phyloP scores from a whole-genome alignment of 1,284 basidiomycete genomes.

The Spongiforma sp. region DNA sequence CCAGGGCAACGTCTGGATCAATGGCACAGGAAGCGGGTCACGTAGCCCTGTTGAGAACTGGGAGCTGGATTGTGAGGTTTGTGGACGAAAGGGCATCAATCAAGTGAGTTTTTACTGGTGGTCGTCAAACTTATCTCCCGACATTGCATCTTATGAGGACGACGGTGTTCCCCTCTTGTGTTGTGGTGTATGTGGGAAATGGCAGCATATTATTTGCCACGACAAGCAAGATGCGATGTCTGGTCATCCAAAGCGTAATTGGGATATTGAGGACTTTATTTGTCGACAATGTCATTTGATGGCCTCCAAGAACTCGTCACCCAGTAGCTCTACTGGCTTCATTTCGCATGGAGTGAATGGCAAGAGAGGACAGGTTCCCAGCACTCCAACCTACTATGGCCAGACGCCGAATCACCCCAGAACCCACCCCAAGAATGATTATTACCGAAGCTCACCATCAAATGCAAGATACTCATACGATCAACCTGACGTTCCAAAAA shows the following conservation, averaged over 20 bases:
- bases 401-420: constrained; percentile 19
- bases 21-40: constrained; percentile 46
- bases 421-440: constrained; percentile 20
- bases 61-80: constrained; percentile 87
- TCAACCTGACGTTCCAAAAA: constrained; percentile 24
- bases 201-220: constrained; percentile 86
- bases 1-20: constrained; percentile 15
- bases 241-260: constrained; percentile 68
- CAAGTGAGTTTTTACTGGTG: constrained; percentile 48
- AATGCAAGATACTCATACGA: constrained; percentile 29
- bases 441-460: constrained; percentile 21
- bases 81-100: constrained; percentile 71
- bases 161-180: constrained; percentile 78
- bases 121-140: constrained; percentile 1
- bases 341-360: constrained; percentile 12
- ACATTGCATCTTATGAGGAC: constrained; percentile 52
- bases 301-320: constrained; percentile 16
- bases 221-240: constrained; percentile 63
- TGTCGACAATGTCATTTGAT: constrained; percentile 54
- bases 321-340: constrained; percentile 11
- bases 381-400: constrained; percentile 15
- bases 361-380: constrained; percentile 16
- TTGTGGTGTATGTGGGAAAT: constrained; percentile 79
- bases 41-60: constrained; percentile 68
- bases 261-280: constrained; percentile 71